A percentile compares a stretch with the other conserved stretches of the same genome.
Conservation (phyloP, 306 rosid genomes). For the Spatholobus suberectus region DNA sequence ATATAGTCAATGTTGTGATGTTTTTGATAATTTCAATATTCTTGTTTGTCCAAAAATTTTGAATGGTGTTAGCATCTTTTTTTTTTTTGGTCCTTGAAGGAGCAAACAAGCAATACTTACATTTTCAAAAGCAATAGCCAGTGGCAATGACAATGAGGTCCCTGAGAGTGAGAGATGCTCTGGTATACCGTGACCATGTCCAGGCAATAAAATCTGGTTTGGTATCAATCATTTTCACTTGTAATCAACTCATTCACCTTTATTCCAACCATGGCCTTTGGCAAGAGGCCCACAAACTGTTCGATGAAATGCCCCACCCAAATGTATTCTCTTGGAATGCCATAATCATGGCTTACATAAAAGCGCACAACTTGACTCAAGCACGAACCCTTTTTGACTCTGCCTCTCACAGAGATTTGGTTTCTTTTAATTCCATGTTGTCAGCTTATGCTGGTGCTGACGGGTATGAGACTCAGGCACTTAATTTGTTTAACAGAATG, state of each 20-base stretch:
- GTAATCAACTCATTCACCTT: conserved; percentile 63
- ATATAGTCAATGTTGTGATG: background rate
- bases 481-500: conserved; percentile 64
- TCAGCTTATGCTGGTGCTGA: conserved; percentile 61
- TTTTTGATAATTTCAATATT: background rate
- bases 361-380: conserved; percentile 59
- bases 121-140: conserved; percentile 11
- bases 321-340: conserved; percentile 83
- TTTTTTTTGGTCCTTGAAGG: background rate
- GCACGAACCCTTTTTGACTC: conserved; percentile 61
- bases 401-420: conserved; percentile 63
- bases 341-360: conserved; percentile 62
- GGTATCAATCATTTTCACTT: conserved; percentile 52
- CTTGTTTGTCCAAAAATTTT: background rate
- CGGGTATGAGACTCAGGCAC: conserved; percentile 58
- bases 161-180: conserved; percentile 53
- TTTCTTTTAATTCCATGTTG: conserved; percentile 74
- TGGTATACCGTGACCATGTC: conserved; percentile 54
- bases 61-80: background rate
- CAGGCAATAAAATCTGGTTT: conserved; percentile 66
- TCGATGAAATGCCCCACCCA: conserved; percentile 72
- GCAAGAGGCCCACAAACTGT: conserved; percentile 63
- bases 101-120: background rate
- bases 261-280: conserved; percentile 55
- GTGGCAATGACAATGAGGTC: conserved; percentile 52